Evolutionary conservation across 164 flowering plant genomes (phyloP), one percentile per base, ranked within the genome.

Genomic region (Berberis thunbergii): DNA sequence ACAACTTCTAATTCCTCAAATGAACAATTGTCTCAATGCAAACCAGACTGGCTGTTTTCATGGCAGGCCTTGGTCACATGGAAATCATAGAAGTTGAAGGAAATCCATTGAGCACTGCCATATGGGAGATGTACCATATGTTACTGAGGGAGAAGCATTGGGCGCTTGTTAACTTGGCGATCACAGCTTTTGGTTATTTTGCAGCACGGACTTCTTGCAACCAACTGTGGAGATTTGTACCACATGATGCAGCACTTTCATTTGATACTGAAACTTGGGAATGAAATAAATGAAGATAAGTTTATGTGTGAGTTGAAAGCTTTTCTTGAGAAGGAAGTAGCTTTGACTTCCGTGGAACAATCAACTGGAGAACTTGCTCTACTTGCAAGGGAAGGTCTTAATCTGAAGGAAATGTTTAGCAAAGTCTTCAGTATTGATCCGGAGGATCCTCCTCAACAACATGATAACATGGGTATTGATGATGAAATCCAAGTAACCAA

Each of bases 151-250:
- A 94, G 66, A 71, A 83, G 39, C 96, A 94, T 66, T 94, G 97
- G 97, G 93, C 89, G 13, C 68, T 87, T 43, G 77, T 77, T 68
- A 94, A 94, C 76, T 72, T 91, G 66, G 87, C 87, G 40, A 68
- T 87, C 43, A 43, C 86, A 3, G 76, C 96, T 55, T 91, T 94
- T 68, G 97, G 96, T 54, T 78, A 86, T 75, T 94, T 94, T 75
- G 89, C 96, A 40, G 84, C 85, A 7, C 89, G 80, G 38, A 88
- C 96, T 49, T 65, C 78, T 44, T 94, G 96, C 70, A 74, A 70
- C 65, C 82, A 89, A 67, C 78, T 94, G n/a, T 94, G 96, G 97
- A 83, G 89, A 72, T 94, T 94, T 73, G 82, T 91, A 59, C 96
- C 97, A 4, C 72, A 70, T 6, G 76, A 85, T 79, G 97, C 99